phyloP scores from a whole-genome alignment of 257 asterid species.

The Solanum clarkiae region DNA sequence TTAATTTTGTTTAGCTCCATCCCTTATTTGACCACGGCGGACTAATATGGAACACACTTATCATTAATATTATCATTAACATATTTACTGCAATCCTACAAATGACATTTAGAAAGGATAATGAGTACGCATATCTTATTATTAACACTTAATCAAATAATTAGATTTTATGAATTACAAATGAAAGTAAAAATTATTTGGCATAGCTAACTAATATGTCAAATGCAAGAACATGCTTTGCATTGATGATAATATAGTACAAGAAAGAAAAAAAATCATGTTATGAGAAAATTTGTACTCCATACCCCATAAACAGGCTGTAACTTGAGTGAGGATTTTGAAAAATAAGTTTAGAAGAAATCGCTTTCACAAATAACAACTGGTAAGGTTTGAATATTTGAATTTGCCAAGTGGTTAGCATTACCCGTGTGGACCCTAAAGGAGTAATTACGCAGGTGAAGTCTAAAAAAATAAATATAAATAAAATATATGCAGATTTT shows the following conservation, averaged over 20 bases:
- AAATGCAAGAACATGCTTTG: neutral
- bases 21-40: too few relatives aligned
- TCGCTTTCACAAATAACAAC: neutral
- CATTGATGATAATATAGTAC: neutral
- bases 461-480: neutral
- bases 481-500: neutral
- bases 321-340: neutral
- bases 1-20: too few relatives aligned
- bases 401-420: neutral
- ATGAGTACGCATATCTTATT: too few relatives aligned
- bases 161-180: neutral
- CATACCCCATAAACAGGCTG: neutral
- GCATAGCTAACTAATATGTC: neutral
- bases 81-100: too few relatives aligned
- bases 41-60: too few relatives aligned
- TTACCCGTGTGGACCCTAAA: neutral
- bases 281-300: neutral
- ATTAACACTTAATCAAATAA: neutral
- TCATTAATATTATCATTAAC: too few relatives aligned
- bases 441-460: neutral
- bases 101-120: too few relatives aligned
- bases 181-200: neutral
- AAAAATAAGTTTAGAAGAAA: neutral
- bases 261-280: neutral
- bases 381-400: neutral